phyloP scores from a whole-genome alignment of 106 monocot genomes.

The Agapanthus africanus region DNA sequence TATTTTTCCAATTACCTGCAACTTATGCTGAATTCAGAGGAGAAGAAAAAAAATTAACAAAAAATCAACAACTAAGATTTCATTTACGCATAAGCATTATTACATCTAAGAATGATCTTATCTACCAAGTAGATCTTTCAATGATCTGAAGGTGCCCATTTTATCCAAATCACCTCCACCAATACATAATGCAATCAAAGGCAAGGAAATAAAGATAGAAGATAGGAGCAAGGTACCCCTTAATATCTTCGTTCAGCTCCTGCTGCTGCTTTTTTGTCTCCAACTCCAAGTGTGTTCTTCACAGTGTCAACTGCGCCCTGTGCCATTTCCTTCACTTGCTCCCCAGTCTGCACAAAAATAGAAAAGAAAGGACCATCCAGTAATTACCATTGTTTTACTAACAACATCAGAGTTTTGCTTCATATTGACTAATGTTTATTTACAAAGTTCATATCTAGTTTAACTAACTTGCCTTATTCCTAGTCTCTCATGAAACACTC shows the following conservation, averaged over 20 bases:
- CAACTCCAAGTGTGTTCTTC: conserved; percentile 10
- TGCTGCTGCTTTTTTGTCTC: conserved; percentile 2
- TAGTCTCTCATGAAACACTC: no score
- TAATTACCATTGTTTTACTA: no score
- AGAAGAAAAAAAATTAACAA: no score
- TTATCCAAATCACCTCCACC: not conserved
- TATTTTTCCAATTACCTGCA: no score
- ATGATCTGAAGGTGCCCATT: not conserved
- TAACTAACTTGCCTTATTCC: no score
- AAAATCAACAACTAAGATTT: no score
- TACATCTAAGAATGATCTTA: not conserved
- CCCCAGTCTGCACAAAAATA: conserved; percentile 5
- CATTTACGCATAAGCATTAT: not conserved
- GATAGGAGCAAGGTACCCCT: not conserved
- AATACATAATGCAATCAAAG: not conserved
- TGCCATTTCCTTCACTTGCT: conserved; percentile 8
- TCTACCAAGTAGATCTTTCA: not conserved
- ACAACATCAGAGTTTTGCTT: no score
- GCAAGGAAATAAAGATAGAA: not conserved
- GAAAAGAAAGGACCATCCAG: not conserved
- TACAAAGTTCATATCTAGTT: no score
- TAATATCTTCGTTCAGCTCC: not conserved
- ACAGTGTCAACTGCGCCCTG: conserved; percentile 4
- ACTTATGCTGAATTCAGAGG: no score
- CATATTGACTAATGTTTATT: no score